Conservation (phyloP, 1,284 basidiomycete species). For the Ustilago shanxiensis region DNA sequence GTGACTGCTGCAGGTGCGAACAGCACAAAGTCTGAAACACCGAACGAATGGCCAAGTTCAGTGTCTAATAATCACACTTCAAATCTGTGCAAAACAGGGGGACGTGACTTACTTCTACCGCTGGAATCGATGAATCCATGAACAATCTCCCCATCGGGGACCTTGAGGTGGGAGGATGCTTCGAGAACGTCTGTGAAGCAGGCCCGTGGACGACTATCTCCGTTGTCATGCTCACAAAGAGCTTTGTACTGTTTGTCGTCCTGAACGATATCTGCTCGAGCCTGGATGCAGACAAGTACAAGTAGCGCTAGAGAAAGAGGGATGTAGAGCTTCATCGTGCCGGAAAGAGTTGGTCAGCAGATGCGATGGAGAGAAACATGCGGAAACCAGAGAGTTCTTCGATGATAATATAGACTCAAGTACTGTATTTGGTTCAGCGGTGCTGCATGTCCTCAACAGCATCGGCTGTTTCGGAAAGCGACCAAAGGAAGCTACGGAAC, state of each 20-base stretch:
- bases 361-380: not conserved
- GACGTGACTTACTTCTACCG: not conserved
- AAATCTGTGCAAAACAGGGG: not conserved
- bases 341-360: not conserved
- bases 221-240: not conserved
- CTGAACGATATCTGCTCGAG: not conserved
- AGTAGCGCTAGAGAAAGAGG: not conserved
- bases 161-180: not conserved
- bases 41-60: too few species aligned
- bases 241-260: slow-evolving; percentile 5
- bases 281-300: not conserved
- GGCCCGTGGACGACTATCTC: not conserved
- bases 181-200: not conserved
- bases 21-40: not conserved
- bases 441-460: too few species aligned
- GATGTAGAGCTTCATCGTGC: not conserved
- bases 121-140: not conserved
- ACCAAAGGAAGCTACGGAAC: too few species aligned
- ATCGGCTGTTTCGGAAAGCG: too few species aligned
- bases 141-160: not conserved
- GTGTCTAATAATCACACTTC: too few species aligned
- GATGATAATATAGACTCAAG: too few species aligned
- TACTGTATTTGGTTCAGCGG: too few species aligned
- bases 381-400: too few species aligned
- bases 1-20: not conserved